Evolutionary conservation across 768 basidiomycete species (phyloP).

Genomic region (Leccinum pellstonianum): DNA sequence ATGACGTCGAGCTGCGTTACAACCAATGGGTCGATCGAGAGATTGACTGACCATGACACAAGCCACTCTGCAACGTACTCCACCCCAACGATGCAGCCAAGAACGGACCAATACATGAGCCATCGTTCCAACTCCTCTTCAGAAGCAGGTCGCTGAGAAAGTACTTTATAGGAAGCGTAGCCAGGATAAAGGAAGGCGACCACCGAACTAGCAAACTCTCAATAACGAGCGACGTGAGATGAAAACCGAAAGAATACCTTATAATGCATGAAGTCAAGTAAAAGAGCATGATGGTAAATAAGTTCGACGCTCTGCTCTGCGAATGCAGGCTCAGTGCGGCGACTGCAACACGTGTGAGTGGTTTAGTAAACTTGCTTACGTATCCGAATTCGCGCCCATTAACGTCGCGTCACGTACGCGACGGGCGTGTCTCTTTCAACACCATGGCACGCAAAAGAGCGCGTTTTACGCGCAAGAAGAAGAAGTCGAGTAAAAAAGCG

Average conservation of each 20-base stretch:
- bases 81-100: conserved; percentile 75
- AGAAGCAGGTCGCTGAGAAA: conserved; percentile 82
- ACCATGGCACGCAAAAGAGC: conserved; percentile 28
- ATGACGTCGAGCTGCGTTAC: conserved; percentile 14
- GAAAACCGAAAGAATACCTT: conserved; percentile 29
- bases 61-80: conserved; percentile 89
- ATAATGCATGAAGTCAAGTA: conserved; percentile 42
- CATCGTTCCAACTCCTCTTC: conserved; percentile 87
- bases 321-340: neutral
- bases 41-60: conserved; percentile 68
- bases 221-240: conserved; percentile 29
- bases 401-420: conserved; percentile 28
- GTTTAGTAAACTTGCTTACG: conserved; percentile 24
- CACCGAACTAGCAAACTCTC: conserved; percentile 47
- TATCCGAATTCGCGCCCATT: conserved; percentile 26
- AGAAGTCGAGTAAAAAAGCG: neutral
- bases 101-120: conserved; percentile 97
- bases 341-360: conserved; percentile 14
- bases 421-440: conserved; percentile 1
- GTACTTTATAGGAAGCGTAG: conserved; percentile 95
- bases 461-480: conserved; percentile 22
- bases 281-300: conserved; percentile 36
- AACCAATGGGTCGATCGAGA: conserved; percentile 10
- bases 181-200: conserved; percentile 87
- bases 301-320: conserved; percentile 1